Conservation (phyloP, 2,329 filamentous ascomycete species). For the Penicillium italicum region DNA sequence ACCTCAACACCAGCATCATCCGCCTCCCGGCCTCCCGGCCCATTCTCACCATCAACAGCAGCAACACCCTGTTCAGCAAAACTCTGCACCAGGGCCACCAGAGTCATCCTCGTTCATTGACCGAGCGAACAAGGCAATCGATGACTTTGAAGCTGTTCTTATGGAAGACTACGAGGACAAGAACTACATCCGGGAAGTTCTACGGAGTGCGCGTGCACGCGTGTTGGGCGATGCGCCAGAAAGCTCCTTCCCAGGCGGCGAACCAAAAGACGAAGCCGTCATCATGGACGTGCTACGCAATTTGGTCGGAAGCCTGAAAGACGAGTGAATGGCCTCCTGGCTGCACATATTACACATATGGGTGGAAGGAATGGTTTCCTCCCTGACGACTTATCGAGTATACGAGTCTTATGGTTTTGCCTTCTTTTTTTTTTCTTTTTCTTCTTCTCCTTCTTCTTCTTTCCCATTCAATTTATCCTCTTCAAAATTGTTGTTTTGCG, state of each 20-base stretch:
- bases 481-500: slow-evolving; percentile 12
- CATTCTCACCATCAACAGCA: slow-evolving; percentile 20
- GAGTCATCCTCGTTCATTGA: slow-evolving; percentile 39
- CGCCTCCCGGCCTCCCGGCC: slow-evolving; percentile 17
- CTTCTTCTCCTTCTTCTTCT: slow-evolving; percentile 1
- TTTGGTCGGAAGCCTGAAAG: slow-evolving; percentile 40
- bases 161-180: slow-evolving; percentile 47
- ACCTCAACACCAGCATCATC: slow-evolving; percentile 24
- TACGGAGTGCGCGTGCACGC: slow-evolving; percentile 42
- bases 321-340: slow-evolving; percentile 22
- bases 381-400: slow-evolving; percentile 28
- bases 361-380: slow-evolving; percentile 12
- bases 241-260: slow-evolving; percentile 43
- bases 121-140: slow-evolving; percentile 44
- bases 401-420: slow-evolving; percentile 24
- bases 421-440: neutral
- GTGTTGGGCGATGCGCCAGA: slow-evolving; percentile 40
- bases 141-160: slow-evolving; percentile 44
- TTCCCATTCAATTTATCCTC: slow-evolving; percentile 1
- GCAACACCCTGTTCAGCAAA: slow-evolving; percentile 21
- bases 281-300: slow-evolving; percentile 41
- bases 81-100: slow-evolving; percentile 23
- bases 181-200: slow-evolving; percentile 45
- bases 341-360: neutral
- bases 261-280: slow-evolving; percentile 44